Conservation (phyloP, 805 yeast species). For the Metschnikowia lochheadii region DNA sequence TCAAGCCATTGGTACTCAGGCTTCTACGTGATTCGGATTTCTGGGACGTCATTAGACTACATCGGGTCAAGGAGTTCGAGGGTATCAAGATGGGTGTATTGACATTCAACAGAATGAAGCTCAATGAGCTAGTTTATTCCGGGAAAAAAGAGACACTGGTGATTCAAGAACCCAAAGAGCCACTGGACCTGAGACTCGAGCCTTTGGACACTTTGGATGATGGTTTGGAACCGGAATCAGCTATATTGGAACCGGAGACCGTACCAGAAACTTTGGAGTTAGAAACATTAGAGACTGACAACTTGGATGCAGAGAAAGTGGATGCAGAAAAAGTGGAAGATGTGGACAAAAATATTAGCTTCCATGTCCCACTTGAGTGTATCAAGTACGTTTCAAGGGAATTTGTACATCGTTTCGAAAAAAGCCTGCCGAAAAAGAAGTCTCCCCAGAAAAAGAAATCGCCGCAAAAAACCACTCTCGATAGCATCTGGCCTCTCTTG, state of each 20-base stretch:
- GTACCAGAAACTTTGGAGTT: too few relatives aligned
- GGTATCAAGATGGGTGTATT: slow-evolving; percentile 12
- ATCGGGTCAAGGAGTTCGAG: slow-evolving; percentile 12
- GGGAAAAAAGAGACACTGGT: not conserved
- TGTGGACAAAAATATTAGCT: slow-evolving; percentile 7
- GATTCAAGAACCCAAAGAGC: not conserved
- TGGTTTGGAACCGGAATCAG: not conserved
- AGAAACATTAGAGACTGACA: too few relatives aligned
- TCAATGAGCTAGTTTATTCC: slow-evolving; percentile 15
- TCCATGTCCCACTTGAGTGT: slow-evolving; percentile 18
- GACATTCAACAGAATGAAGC: slow-evolving; percentile 11
- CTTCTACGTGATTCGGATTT: slow-evolving; percentile 10
- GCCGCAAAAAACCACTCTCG: slow-evolving; percentile 28
- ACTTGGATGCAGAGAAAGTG: too few relatives aligned
- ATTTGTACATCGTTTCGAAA: slow-evolving; percentile 14
- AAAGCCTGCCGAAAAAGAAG: slow-evolving; percentile 2
- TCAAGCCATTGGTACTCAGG: slow-evolving; percentile 15
- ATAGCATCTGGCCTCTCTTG: slow-evolving; percentile 15
- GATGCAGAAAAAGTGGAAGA: slow-evolving; percentile 7
- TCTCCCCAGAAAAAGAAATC: slow-evolving; percentile 18
- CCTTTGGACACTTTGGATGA: not conserved
- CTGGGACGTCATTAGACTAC: slow-evolving; percentile 9
- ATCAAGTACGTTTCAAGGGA: slow-evolving; percentile 15
- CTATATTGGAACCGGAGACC: not conserved
- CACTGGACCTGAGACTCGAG: too few relatives aligned